Conservation (phyloP, 2,329 filamentous ascomycete species). For the Herpotrichia juniperi region DNA sequence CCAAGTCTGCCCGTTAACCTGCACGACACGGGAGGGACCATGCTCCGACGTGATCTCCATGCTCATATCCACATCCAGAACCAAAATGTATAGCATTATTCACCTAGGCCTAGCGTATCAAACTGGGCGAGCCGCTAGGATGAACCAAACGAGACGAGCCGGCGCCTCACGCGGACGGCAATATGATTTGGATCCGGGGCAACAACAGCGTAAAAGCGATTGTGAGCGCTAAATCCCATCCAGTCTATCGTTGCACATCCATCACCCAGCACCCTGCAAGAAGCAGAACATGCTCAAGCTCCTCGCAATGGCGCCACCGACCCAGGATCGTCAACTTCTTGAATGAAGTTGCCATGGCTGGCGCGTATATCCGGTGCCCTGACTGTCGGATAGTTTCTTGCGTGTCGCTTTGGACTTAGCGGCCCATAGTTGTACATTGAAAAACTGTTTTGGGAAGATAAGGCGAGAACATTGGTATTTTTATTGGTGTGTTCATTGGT, state of each 20-base stretch:
- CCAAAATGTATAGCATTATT: background rate
- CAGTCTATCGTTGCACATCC: constrained; percentile 11
- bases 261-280: constrained; percentile 9
- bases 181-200: constrained; percentile 3
- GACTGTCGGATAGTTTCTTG: constrained; percentile 15
- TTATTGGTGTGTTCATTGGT: constrained; percentile 15
- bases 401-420: background rate
- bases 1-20: background rate
- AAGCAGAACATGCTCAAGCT: background rate
- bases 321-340: constrained; percentile 6
- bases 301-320: background rate
- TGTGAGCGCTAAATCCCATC: constrained; percentile 10
- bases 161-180: constrained; percentile 7
- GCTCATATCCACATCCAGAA: background rate
- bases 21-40: background rate
- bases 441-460: constrained; percentile 18
- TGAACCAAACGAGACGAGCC: constrained; percentile 9
- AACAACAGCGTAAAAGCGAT: constrained; percentile 7
- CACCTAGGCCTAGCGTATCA: background rate
- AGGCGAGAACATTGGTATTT: constrained; percentile 10
- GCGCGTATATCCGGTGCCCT: constrained; percentile 32
- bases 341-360: constrained; percentile 7
- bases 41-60: background rate
- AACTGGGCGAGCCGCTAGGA: constrained; percentile 9
- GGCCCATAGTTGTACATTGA: constrained; percentile 12